Base-by-base conservation (phyloP, 805 yeast genomes). In the Ogataea pini region DNA sequence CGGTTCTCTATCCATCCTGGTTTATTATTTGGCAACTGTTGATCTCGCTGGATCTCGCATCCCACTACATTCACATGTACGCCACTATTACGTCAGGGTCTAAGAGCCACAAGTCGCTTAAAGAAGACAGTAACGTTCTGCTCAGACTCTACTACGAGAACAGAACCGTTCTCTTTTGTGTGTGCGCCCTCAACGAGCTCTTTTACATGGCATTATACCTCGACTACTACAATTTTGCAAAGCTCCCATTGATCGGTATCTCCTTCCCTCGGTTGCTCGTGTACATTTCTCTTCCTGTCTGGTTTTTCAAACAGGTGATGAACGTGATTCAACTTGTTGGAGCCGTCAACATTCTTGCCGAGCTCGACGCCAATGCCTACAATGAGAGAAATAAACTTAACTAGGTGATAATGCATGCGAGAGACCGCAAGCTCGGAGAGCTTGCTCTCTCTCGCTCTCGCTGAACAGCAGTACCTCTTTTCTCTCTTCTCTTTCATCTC, bases 41-140 rank as follows among this genome's bases (percentile, higher is more conserved):
- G 58, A 83, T 91, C 43, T 86, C 95, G 9, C 73, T 94, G 59
- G 95, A 87, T 63, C 77, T 94, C 60, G 90, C 97, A 2, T 86
- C 96, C 44, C 99, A 94, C 67, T 94, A 94, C 72, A 88, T 94
- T 87, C 99, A 94, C 72, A 94, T 94, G 99, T 91, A 91, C 68
- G 96, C 98, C 36, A 86, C 89, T 71, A 73, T 91, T 59, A 77
- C 83, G 45, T 73, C 82, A 32, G 98, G 98, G 16, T 82, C 86
- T 3, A 65, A 78, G 8, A 82, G 91, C 36, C 99, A 94, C 71
- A 94, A 94, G 73, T 78, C 80, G 53, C 86, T 95, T 47, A 85
- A 81, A 47, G 77, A 82, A 59, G 82, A 83, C 56, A 77, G 83
- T 27, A 83, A 86, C 53, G 77, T 82, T 74, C 74, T 94, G 48